phyloP scores from a whole-genome alignment of 345 rosid species.

The Excoecaria cochinchinensis region DNA sequence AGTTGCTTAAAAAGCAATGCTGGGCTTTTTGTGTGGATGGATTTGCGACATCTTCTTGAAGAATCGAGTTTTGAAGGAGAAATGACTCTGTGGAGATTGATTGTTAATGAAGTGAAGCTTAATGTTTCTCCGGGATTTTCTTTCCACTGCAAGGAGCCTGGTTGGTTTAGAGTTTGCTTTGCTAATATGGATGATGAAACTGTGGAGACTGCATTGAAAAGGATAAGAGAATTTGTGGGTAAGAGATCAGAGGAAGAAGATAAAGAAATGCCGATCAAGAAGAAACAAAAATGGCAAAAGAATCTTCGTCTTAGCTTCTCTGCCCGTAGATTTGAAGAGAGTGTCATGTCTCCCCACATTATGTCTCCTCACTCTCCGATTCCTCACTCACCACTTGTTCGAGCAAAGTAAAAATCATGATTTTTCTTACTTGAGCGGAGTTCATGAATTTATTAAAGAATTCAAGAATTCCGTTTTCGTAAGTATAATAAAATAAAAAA shows the following conservation, averaged over 20 bases:
- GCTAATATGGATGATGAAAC: slow-evolving; percentile 81
- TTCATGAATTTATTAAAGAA: too few species aligned
- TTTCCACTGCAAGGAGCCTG: slow-evolving; percentile 67
- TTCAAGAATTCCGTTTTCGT: too few species aligned
- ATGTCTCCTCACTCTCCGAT: slow-evolving; percentile 67
- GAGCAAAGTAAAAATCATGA: slow-evolving; percentile 31
- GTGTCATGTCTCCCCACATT: slow-evolving; percentile 40
- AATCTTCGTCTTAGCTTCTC: slow-evolving; percentile 56
- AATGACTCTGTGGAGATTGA: slow-evolving; percentile 57
- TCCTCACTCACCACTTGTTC: slow-evolving; percentile 60
- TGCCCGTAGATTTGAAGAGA: slow-evolving; percentile 47
- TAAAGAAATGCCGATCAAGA: slow-evolving; percentile 12
- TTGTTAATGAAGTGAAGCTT: slow-evolving; percentile 63
- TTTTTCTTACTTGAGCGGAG: too few species aligned
- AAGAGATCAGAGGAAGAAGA: slow-evolving; percentile 18
- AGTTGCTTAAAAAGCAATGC: slow-evolving; percentile 55
- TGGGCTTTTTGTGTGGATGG: slow-evolving; percentile 83
- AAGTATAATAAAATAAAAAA: too few species aligned
- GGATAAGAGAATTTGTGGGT: slow-evolving; percentile 52
- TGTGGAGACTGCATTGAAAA: slow-evolving; percentile 47
- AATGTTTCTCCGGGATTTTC: slow-evolving; percentile 86
- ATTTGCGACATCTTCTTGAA: slow-evolving; percentile 54
- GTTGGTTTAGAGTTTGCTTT: slow-evolving; percentile 89
- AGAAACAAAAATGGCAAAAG: slow-evolving; percentile 29
- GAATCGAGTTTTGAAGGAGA: slow-evolving; percentile 50